phyloP scores from a whole-genome alignment of 495 filamentous ascomycete species.

The Geoglossum glabrum region DNA sequence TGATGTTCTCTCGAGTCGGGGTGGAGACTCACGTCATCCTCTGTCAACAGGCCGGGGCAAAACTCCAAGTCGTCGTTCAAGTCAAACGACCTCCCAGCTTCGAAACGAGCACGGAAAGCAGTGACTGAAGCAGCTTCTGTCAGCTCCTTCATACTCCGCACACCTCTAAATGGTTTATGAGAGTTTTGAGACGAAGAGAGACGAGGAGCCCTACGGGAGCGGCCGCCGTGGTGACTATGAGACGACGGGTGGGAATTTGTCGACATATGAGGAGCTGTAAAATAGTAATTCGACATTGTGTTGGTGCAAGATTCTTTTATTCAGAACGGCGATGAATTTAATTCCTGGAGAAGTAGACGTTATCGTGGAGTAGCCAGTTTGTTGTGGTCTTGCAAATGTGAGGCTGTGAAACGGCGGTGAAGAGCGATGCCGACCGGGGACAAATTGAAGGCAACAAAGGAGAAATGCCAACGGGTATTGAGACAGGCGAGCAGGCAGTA shows the following conservation, averaged over 20 bases:
- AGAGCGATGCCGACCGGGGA: background rate
- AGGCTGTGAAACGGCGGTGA: slow-evolving; percentile 1
- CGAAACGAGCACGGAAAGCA: slow-evolving; percentile 66
- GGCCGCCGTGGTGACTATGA: slow-evolving; percentile 62
- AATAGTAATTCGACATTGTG: slow-evolving; percentile 23
- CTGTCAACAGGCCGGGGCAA: slow-evolving; percentile 80
- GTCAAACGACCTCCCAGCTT: slow-evolving; percentile 87
- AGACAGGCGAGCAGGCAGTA: background rate
- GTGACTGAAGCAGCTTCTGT: slow-evolving; percentile 47
- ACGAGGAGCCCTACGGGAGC: slow-evolving; percentile 72
- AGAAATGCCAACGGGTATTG: background rate
- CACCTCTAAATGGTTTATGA: slow-evolving; percentile 66
- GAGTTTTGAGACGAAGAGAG: slow-evolving; percentile 58
- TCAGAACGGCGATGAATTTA: background rate
- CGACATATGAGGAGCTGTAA: slow-evolving; percentile 34
- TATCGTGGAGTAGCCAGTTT: slow-evolving; percentile 1
- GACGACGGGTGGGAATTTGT: slow-evolving; percentile 29
- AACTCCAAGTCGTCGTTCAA: slow-evolving; percentile 95
- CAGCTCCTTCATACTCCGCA: slow-evolving; percentile 73
- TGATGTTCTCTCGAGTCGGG: background rate
- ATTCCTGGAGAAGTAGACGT: background rate
- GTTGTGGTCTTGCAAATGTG: background rate
- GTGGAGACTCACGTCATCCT: slow-evolving; percentile 72
- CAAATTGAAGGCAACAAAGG: background rate
- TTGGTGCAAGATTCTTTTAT: background rate